These are phyloP conservation scores for Platanus orientalis DNA, from an alignment of 164 flowering plant species.

Conservation along the genomic window DNA sequence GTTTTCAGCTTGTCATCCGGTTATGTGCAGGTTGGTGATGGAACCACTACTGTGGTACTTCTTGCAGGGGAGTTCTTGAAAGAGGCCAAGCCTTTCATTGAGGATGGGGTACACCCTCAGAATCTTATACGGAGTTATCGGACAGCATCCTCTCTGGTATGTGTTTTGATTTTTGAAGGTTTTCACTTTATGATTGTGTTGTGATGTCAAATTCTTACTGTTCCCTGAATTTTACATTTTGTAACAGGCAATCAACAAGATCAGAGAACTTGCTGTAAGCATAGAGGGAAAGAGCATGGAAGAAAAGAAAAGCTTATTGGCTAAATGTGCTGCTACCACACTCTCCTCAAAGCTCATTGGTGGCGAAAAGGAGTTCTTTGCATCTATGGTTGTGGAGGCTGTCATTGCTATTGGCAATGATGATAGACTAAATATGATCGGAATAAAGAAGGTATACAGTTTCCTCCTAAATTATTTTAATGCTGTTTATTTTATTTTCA, in stretches of 20 bases:
- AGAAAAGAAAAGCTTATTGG: constrained; percentile 78
- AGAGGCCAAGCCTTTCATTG: constrained; percentile 97
- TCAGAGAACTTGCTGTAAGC: constrained; percentile 79
- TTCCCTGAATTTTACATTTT: neutral
- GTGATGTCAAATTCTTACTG: neutral
- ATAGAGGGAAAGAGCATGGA: constrained; percentile 93
- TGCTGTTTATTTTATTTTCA: neutral
- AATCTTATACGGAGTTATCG: constrained; percentile 86
- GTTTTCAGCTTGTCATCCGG: neutral
- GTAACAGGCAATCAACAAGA: constrained; percentile 73
- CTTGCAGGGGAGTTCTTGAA: constrained; percentile 92
- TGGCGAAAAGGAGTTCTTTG: constrained; percentile 97
- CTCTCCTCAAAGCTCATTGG: constrained; percentile 95
- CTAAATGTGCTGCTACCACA: constrained; percentile 95
- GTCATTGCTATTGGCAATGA: constrained; percentile 83
- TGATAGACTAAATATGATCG: constrained; percentile 89
- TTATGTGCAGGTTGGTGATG: constrained; percentile 87
- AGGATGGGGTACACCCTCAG: constrained; percentile 95
- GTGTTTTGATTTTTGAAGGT: neutral
- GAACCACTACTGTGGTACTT: constrained; percentile 94
- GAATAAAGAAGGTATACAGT: constrained; percentile 77
- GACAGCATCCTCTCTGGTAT: constrained; percentile 66
- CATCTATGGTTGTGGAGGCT: constrained; percentile 95
- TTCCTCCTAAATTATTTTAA: neutral
- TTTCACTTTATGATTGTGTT: neutral